Conservation (phyloP, 208 protist species). For the Angomonas desouzai region DNA sequence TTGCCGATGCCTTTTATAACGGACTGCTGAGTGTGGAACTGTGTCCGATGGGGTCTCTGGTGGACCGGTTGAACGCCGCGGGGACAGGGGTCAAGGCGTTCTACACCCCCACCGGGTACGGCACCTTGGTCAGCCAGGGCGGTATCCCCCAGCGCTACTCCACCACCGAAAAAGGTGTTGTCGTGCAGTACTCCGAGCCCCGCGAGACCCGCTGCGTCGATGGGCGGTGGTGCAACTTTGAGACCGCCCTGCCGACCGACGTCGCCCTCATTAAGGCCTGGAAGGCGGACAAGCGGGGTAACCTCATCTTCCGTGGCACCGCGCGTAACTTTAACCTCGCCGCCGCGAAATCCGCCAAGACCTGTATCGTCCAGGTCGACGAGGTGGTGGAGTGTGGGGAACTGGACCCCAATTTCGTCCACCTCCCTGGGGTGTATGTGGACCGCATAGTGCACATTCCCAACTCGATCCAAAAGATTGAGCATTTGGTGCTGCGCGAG, state of each 20-base stretch:
- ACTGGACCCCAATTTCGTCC: slow-evolving; percentile 88
- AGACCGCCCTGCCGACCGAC: slow-evolving; percentile 87
- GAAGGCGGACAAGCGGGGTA: slow-evolving; percentile 83
- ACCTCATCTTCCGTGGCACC: slow-evolving; percentile 78
- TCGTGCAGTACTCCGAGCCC: slow-evolving; percentile 51
- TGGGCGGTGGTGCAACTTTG: slow-evolving; percentile 85
- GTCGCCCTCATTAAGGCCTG: slow-evolving; percentile 91
- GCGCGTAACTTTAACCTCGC: slow-evolving; percentile 92
- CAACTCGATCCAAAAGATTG: slow-evolving; percentile 20
- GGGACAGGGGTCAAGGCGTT: slow-evolving; percentile 95
- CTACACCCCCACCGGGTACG: slow-evolving; percentile 92
- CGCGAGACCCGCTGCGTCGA: slow-evolving; percentile 81
- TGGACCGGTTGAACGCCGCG: slow-evolving; percentile 86
- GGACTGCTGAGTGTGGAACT: slow-evolving; percentile 94
- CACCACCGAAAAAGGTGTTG: slow-evolving; percentile 55
- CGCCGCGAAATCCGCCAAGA: slow-evolving; percentile 69
- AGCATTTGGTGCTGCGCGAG: slow-evolving; percentile 24
- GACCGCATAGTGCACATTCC: slow-evolving; percentile 76
- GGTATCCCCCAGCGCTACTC: slow-evolving; percentile 89
- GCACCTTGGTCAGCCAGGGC: slow-evolving; percentile 78
- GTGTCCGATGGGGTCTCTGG: slow-evolving; percentile 93
- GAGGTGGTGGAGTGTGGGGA: slow-evolving; percentile 90
- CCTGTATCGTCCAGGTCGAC: slow-evolving; percentile 94
- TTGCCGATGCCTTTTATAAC: slow-evolving; percentile 86
- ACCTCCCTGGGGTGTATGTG: slow-evolving; percentile 93